phyloP scores from a whole-genome alignment of 2,329 filamentous ascomycete genomes.

The Thermothelomyces thermophilus region DNA sequence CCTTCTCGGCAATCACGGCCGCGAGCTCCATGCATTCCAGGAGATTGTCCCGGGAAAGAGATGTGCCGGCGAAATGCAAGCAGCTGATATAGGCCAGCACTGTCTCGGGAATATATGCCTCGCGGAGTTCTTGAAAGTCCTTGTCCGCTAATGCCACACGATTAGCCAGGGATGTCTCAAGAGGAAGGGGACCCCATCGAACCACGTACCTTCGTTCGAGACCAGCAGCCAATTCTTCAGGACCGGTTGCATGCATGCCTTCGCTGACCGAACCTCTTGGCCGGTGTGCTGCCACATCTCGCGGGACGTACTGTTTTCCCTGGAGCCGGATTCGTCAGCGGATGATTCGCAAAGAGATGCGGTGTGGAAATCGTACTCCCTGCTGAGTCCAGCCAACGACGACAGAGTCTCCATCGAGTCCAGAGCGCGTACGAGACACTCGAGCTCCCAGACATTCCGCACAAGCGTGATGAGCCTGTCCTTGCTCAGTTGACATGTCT shows the following conservation, averaged over 20 bases:
- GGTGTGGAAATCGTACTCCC: constrained; percentile 42
- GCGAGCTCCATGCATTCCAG: constrained; percentile 84
- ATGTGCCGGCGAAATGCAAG: constrained; percentile 70
- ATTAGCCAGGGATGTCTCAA: constrained; percentile 7
- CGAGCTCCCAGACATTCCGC: constrained; percentile 60
- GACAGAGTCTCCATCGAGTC: constrained; percentile 63
- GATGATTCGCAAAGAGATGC: too few relatives aligned
- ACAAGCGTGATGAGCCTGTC: constrained; percentile 48
- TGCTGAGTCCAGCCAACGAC: constrained; percentile 44
- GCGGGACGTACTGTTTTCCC: constrained; percentile 28
- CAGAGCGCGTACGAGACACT: constrained; percentile 58
- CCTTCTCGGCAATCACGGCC: constrained; percentile 63
- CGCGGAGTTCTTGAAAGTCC: constrained; percentile 60
- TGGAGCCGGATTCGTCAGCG: constrained; percentile 27
- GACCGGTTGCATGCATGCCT: constrained; percentile 53
- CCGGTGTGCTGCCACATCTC: constrained; percentile 25
- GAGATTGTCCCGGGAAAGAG: constrained; percentile 67
- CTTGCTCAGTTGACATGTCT: constrained; percentile 32
- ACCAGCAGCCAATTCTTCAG: constrained; percentile 57
- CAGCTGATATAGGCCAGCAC: constrained; percentile 77
- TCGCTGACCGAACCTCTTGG: constrained; percentile 47
- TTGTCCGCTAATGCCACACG: constrained; percentile 41
- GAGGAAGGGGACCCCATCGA: not conserved
- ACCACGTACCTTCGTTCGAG: constrained; percentile 47
- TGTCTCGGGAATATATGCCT: constrained; percentile 77